Percentiles rank a stretch among this genome's conserved stretches.
phyloP scores from a whole-genome alignment of 192 early-diverging fungal genomes.

The Oehlia diaphana region DNA sequence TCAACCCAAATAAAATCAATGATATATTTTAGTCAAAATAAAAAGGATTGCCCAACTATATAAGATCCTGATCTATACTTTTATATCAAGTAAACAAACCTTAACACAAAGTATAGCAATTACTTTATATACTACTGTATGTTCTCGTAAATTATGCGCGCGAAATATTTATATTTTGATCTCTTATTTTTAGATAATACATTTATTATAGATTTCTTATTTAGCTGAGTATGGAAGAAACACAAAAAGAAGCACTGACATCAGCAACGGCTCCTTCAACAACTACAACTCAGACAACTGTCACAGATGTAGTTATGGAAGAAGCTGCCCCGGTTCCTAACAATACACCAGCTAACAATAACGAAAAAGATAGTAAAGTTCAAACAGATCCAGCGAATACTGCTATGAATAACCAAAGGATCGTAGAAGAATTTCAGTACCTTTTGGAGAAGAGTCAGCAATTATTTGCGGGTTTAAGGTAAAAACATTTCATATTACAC shows the following conservation, averaged over 20 bases:
- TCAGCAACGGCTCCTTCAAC: neutral
- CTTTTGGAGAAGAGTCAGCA: constrained; percentile 96
- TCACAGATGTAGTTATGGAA: constrained; percentile 21
- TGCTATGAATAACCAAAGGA: constrained; percentile 14
- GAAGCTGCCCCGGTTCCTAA: neutral
- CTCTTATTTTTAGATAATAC: neutral
- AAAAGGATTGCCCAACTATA: too few species aligned
- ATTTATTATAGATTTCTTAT: neutral
- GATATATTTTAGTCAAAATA: too few species aligned
- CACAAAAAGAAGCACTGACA: neutral
- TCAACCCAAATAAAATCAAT: too few species aligned
- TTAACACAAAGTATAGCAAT: neutral
- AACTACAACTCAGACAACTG: neutral
- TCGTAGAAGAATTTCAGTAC: constrained; percentile 88
- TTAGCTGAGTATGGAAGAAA: constrained; percentile 1
- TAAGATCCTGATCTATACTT: too few species aligned
- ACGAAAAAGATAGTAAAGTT: neutral
- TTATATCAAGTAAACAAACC: too few species aligned
- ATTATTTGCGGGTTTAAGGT: constrained; percentile 90
- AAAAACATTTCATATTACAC: constrained; percentile 12
- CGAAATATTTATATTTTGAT: neutral
- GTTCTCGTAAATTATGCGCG: neutral
- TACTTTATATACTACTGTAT: neutral
- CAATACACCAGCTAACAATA: neutral
- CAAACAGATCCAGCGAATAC: neutral